Percentiles rank a stretch among this genome's conserved stretches.
Conservation (phyloP, 78 protist species). For the Guillardia theta region DNA sequence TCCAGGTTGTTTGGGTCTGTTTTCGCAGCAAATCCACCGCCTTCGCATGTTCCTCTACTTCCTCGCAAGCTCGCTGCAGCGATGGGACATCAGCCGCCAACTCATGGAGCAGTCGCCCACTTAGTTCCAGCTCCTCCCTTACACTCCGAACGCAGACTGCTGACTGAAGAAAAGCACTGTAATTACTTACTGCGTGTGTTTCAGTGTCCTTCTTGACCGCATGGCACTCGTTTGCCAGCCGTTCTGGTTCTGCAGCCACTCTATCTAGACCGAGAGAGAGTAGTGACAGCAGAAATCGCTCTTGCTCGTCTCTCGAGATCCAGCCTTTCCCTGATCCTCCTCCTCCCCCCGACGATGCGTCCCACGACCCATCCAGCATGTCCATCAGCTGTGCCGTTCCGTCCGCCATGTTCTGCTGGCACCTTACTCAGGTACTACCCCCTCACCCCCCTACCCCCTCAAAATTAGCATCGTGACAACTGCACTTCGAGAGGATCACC, state of each 20-base stretch:
- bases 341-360: too few species aligned
- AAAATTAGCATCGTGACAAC: too few species aligned
- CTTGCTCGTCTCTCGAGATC: background rate
- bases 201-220: background rate
- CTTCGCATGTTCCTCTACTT: background rate
- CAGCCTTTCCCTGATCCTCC: too few species aligned
- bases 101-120: constrained; percentile 3
- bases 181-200: background rate
- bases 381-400: too few species aligned
- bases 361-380: too few species aligned
- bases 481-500: too few species aligned
- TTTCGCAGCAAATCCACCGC: background rate
- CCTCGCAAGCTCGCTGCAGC: background rate
- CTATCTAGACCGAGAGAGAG: background rate
- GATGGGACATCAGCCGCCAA: background rate
- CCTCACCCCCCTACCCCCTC: too few species aligned
- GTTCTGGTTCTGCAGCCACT: background rate
- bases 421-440: too few species aligned
- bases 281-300: background rate
- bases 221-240: background rate
- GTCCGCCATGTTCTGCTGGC: too few species aligned
- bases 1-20: background rate
- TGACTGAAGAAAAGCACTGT: background rate
- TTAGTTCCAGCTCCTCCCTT: background rate
- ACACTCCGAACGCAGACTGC: constrained; percentile 2